phyloP scores from a whole-genome alignment of 2,329 filamentous ascomycete genomes.

The Calonectria pseudoreteaudii region DNA sequence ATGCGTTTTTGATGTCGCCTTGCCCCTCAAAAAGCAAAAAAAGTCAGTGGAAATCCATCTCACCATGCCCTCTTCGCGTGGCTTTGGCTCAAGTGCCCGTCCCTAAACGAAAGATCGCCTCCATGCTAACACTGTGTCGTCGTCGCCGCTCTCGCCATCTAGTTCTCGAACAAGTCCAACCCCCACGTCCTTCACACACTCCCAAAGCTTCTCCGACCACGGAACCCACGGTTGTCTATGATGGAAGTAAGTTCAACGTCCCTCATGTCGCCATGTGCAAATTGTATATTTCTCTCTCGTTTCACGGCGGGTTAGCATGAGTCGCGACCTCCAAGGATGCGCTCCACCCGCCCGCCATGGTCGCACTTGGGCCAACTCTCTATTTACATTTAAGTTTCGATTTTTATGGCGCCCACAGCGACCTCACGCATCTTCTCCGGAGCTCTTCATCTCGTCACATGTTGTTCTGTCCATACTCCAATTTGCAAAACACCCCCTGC shows the following conservation, averaged over 20 bases:
- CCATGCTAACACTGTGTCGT: background rate
- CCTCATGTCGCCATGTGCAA: conserved; percentile 1
- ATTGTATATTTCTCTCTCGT: background rate
- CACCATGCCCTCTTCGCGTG: background rate
- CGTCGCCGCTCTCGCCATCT: background rate
- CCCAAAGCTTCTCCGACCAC: conserved; percentile 1
- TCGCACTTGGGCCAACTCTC: background rate
- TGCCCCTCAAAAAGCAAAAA: conserved; percentile 20
- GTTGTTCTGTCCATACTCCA: conserved; percentile 1
- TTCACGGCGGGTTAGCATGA: background rate
- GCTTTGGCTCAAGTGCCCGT: background rate
- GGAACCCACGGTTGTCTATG: background rate
- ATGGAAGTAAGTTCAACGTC: background rate
- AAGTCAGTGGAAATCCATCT: conserved; percentile 12
- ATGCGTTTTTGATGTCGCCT: conserved; percentile 24
- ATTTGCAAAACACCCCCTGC: conserved; percentile 15
- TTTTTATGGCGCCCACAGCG: background rate
- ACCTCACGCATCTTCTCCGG: background rate
- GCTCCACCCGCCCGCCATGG: background rate
- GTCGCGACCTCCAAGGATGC: conserved; percentile 6
- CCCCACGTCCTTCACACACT: conserved; percentile 17
- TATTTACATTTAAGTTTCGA: conserved; percentile 1
- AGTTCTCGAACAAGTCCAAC: conserved; percentile 15
- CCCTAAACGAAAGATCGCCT: background rate
- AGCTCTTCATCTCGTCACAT: conserved; percentile 12